A percentile compares a stretch with the other conserved stretches of the same genome.
Conservation (phyloP, 1,284 basidiomycete species). For the Cryptococcus sp. region DNA sequence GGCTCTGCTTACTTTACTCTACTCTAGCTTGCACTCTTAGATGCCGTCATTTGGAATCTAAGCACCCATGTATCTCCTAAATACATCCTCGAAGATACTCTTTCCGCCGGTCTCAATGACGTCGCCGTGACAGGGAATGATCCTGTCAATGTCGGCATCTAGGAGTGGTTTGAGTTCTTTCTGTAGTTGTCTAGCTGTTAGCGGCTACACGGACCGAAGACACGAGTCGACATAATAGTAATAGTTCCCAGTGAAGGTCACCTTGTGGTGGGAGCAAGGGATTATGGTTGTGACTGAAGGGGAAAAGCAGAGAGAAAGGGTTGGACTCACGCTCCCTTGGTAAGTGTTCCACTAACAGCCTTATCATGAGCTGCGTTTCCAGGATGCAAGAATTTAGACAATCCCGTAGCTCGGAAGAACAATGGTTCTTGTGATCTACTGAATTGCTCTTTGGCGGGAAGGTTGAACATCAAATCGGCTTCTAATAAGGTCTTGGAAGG, state of each 20-base stretch:
- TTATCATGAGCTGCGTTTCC: slow-evolving; percentile 59
- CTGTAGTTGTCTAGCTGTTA: slow-evolving; percentile 20
- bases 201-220: no score
- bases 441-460: slow-evolving; percentile 77
- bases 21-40: neutral
- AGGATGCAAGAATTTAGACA: slow-evolving; percentile 43
- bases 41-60: slow-evolving; percentile 1
- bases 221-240: no score
- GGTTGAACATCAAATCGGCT: slow-evolving; percentile 86
- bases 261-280: no score
- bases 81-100: slow-evolving; percentile 57
- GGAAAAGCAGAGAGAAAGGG: neutral
- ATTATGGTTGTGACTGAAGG: no score
- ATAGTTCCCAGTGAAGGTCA: no score
- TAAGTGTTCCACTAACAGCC: slow-evolving; percentile 51
- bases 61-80: slow-evolving; percentile 10
- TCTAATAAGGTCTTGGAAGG: slow-evolving; percentile 73
- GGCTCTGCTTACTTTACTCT: neutral
- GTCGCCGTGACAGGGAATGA: slow-evolving; percentile 88
- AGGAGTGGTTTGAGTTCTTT: slow-evolving; percentile 35
- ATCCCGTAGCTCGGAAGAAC: neutral
- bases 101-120: slow-evolving; percentile 74
- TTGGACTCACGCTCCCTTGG: neutral
- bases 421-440: slow-evolving; percentile 52
- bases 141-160: slow-evolving; percentile 67